phyloP scores from a whole-genome alignment of 345 rosid genomes.

The Sonneratia alba region DNA sequence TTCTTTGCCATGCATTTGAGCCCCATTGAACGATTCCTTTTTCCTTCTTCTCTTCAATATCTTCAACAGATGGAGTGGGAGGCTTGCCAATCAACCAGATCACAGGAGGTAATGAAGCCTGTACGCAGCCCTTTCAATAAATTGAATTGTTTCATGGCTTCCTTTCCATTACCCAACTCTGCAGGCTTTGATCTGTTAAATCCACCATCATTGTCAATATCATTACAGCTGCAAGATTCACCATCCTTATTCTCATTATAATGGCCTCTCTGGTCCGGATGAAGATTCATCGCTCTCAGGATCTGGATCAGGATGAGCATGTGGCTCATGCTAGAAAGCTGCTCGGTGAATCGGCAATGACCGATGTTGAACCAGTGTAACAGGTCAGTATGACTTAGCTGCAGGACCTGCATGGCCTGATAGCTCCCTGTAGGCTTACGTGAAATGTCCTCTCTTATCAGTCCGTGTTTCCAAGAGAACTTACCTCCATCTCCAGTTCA shows the following conservation, averaged over 20 bases:
- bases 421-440: no score
- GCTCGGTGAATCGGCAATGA: background rate
- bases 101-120: background rate
- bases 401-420: background rate
- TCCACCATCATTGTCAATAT: background rate
- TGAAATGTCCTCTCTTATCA: no score
- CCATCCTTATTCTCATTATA: conserved; percentile 2
- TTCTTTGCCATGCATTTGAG: background rate
- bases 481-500: no score
- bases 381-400: background rate
- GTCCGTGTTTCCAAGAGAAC: no score
- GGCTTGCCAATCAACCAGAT: background rate
- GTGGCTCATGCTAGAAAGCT: conserved; percentile 4
- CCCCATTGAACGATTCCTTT: background rate
- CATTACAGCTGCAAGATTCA: conserved; percentile 1
- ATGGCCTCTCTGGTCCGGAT: conserved; percentile 8
- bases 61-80: background rate
- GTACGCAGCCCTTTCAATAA: background rate
- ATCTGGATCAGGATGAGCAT: background rate
- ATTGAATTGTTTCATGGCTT: background rate
- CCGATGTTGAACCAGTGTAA: background rate
- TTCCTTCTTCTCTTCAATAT: background rate
- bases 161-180: background rate
- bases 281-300: conserved; percentile 1
- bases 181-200: background rate